These are phyloP conservation scores for Ceratocystis colombiana DNA, from an alignment of 2,329 filamentous ascomycete genomes.

Conservation along the genomic window DNA sequence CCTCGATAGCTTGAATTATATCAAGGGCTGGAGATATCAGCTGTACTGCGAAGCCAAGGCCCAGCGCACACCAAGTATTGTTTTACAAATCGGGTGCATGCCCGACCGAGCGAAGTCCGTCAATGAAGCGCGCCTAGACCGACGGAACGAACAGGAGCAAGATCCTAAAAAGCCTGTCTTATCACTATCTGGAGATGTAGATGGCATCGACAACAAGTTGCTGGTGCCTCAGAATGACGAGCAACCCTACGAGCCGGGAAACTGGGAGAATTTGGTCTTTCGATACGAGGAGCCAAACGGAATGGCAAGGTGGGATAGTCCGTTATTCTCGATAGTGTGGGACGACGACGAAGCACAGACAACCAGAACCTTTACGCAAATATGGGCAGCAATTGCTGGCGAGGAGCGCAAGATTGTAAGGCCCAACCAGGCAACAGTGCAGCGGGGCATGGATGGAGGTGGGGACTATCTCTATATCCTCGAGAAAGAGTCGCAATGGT, in stretches of 20 bases:
- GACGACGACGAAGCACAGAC: slow-evolving; percentile 58
- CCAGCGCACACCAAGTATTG: slow-evolving; percentile 61
- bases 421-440: slow-evolving; percentile 66
- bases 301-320: slow-evolving; percentile 76
- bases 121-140: slow-evolving; percentile 48
- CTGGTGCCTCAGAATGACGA: slow-evolving; percentile 28
- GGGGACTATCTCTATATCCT: slow-evolving; percentile 70
- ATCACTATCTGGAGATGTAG: not conserved
- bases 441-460: slow-evolving; percentile 51
- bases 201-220: slow-evolving; percentile 5
- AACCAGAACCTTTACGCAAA: slow-evolving; percentile 46
- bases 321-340: slow-evolving; percentile 68
- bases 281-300: slow-evolving; percentile 78
- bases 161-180: not conserved
- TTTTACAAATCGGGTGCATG: slow-evolving; percentile 55
- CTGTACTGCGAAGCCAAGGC: slow-evolving; percentile 78
- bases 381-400: slow-evolving; percentile 66
- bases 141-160: not conserved
- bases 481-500: slow-evolving; percentile 66
- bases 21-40: slow-evolving; percentile 84
- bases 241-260: slow-evolving; percentile 44
- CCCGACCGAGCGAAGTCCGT: slow-evolving; percentile 44
- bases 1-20: slow-evolving; percentile 73
- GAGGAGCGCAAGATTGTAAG: slow-evolving; percentile 53
- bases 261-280: slow-evolving; percentile 72